phyloP scores from a whole-genome alignment of 768 basidiomycete species.

The Agrocybe pediades region DNA sequence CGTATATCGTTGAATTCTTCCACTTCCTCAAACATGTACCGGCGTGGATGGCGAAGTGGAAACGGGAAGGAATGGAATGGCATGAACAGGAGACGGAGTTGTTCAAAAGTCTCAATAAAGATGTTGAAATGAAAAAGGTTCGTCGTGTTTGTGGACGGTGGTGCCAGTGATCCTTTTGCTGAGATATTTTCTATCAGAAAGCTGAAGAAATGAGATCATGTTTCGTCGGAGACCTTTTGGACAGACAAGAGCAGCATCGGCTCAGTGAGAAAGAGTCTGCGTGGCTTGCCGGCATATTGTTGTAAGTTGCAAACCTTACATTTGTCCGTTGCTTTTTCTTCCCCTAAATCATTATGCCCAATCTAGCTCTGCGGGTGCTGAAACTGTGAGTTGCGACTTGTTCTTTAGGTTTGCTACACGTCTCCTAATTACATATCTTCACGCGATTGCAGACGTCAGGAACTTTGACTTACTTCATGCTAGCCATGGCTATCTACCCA shows the following conservation, averaged over 20 bases:
- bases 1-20: conserved; percentile 33
- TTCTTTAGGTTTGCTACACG: too few relatives aligned
- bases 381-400: conserved; percentile 7
- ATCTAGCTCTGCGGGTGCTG: not conserved
- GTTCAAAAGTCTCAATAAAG: not conserved
- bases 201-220: not conserved
- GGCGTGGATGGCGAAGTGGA: conserved; percentile 35
- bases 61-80: conserved; percentile 1
- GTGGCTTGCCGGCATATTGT: conserved; percentile 1
- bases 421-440: too few relatives aligned
- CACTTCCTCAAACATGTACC: conserved; percentile 19
- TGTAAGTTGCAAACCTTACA: not conserved
- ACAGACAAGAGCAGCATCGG: not conserved
- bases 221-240: not conserved
- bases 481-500: too few relatives aligned
- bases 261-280: conserved; percentile 1
- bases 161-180: not conserved
- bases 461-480: too few relatives aligned
- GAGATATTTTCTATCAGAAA: not conserved
- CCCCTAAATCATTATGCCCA: not conserved
- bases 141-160: not conserved
- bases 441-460: too few relatives aligned
- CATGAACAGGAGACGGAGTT: not conserved
- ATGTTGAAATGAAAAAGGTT: not conserved
- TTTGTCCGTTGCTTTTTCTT: not conserved